Evolutionary conservation across 1,139 yeast genomes (phyloP), one percentile per base, ranked within the genome.

Genomic region (Geotrichum fermentans): DNA sequence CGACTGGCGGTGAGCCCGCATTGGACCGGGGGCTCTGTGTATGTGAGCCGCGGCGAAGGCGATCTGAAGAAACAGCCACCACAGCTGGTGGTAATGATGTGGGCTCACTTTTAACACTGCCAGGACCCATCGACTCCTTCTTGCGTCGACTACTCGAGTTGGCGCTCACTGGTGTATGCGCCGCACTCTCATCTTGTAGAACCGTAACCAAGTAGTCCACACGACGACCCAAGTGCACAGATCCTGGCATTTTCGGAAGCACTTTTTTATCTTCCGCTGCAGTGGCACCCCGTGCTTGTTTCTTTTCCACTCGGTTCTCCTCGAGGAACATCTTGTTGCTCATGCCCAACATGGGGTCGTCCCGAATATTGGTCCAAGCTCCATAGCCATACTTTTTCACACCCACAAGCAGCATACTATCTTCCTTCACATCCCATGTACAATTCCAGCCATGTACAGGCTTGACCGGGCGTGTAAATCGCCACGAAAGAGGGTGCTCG

Each of bases 341-440:
- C 56, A 94, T 73, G 13, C 92, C 94, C 53, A 94, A 74, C 51
- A 87, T 77, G 1, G 98, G 97, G 68, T 94, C 98, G 68, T 92
- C 98, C 63, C 98, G 74, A 42, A 94, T 90, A 63, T 86, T 90
- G 6, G 78, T 67, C 98, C 98, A 94, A 0, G 96, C 83, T 18
- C 98, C 98, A 63, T 88, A 92, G 0, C 99, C 99, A 67, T 90
- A 88, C 66, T 88, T 89, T 63, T 79, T 78, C 29, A 92, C 85
- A 56, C 99, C 99, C 38, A 85, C 79, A 55, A 94, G 67, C 48
- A 94, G 73, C 80, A 82, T 84, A 40, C 89, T 84, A 66, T 94
- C 99, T 63, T 94, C 96, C 37, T 73, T 77, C 13, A 75, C 73
- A 3, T 74, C 73, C 99, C 99, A 94, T 34, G 79, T 81, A 61